A percentile compares a stretch with the other conserved stretches of the same genome.
Conservation (phyloP, 768 basidiomycete genomes). For the Filobasidium wieringae region DNA sequence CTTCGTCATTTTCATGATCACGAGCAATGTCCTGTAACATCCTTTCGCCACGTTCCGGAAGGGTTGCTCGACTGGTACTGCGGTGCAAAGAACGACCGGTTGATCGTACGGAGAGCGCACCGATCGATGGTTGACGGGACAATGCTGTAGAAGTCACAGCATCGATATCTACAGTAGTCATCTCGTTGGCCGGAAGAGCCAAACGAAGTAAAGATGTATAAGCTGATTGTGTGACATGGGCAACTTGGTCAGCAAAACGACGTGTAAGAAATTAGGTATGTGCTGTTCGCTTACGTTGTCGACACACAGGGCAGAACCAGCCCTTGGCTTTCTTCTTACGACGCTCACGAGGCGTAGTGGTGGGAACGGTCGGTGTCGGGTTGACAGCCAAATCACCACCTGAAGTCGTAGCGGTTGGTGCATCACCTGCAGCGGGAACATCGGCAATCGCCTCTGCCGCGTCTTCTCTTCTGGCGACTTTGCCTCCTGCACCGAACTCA, state of each 20-base stretch:
- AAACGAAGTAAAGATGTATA: slow-evolving; percentile 80
- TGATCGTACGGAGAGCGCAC: slow-evolving; percentile 26
- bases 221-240: slow-evolving; percentile 42
- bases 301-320: slow-evolving; percentile 93
- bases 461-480: slow-evolving; percentile 46
- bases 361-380: slow-evolving; percentile 18
- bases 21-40: slow-evolving; percentile 36
- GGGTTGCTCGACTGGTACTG: slow-evolving; percentile 26
- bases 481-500: slow-evolving; percentile 88
- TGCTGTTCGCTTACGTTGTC: slow-evolving; percentile 72
- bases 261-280: too few species aligned
- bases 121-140: background rate
- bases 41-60: slow-evolving; percentile 37
- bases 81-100: slow-evolving; percentile 12
- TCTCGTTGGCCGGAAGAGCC: slow-evolving; percentile 42
- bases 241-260: background rate
- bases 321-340: slow-evolving; percentile 89
- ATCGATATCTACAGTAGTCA: slow-evolving; percentile 6
- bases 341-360: slow-evolving; percentile 41
- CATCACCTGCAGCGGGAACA: slow-evolving; percentile 33
- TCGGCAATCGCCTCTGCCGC: slow-evolving; percentile 43
- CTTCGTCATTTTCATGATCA: slow-evolving; percentile 23
- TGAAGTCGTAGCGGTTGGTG: slow-evolving; percentile 11
- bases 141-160: slow-evolving; percentile 7
- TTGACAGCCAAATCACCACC: slow-evolving; percentile 15